Base-by-base conservation (phyloP, 495 filamentous ascomycete genomes). In the Neurospora tetraspora region DNA sequence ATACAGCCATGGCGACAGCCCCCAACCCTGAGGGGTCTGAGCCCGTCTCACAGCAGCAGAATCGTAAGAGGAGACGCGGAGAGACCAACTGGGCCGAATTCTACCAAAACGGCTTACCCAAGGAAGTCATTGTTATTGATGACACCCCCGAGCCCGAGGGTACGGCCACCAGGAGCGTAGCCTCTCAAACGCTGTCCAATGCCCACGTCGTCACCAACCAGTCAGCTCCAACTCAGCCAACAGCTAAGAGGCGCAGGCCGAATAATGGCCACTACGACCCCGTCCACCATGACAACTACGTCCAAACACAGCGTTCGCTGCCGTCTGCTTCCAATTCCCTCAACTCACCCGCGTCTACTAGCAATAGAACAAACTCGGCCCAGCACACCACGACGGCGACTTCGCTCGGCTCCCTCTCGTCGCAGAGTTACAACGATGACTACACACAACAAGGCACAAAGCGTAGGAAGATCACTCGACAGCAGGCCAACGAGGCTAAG, bases 51-150 rank as follows among this genome's bases (percentile, higher is more conserved):
- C 74, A 80, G 69, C 73, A 76, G 38, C 69, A 76, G 20, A 42
- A 74, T 20, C 84, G 87, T 68, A 89, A 90, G 73, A 83, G 85
- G 74, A 86, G 86, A n/a, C 85, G 88, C 74, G 47, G 47, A 59
- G 86, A 87, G 73, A 91, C 92, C 72, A 89, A 98, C 84, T 98
- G 95, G 95, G 83, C 88, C 39, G 88, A 90, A 73, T 98, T 97
- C 79, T 98, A 97, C 81, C 93, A 92, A 80, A 96, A 97, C 82
- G 95, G 95, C 23, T 81, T 95, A 18, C 95, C 95, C 16, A 92
- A 94, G 79, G 94, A 97, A 82, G 88, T 98, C 79, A 97, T 98
- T 78, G 90, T 97, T 73, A 98, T 98, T 80, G 92, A 97, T 77
- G 95, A 97, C 82, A 90, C 92, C n/a, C 89, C 91, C 47, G 91